Evolutionary conservation across 2,329 filamentous ascomycete species (phyloP).

Genomic region (Gliomastix tumulicola): DNA sequence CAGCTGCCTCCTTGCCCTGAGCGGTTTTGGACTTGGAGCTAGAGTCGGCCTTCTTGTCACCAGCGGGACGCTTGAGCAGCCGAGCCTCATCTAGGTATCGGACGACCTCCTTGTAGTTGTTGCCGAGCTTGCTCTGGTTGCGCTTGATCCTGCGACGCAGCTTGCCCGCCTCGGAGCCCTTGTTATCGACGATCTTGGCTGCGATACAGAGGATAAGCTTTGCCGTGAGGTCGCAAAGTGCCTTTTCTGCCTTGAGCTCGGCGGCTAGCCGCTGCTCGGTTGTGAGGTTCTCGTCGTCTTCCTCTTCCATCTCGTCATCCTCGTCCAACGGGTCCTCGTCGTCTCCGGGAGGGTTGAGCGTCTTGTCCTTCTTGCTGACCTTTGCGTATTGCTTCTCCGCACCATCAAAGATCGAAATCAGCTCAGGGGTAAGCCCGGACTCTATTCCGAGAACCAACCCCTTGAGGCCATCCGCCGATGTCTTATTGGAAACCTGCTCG

Average conservation of each 20-base stretch:
- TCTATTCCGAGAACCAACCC: conserved; percentile 62
- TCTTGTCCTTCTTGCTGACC: conserved; percentile 48
- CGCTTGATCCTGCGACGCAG: conserved; percentile 66
- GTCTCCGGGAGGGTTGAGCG: conserved; percentile 57
- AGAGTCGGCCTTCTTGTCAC: conserved; percentile 25
- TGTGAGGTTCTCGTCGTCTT: conserved; percentile 45
- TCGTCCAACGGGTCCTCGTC: conserved; percentile 68
- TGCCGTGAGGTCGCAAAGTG: conserved; percentile 76
- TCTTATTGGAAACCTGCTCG: conserved; percentile 24
- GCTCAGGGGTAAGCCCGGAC: conserved; percentile 53
- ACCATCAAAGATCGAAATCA: conserved; percentile 71
- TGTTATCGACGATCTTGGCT: conserved; percentile 65
- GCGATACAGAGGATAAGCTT: conserved; percentile 79
- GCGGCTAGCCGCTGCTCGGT: conserved; percentile 54
- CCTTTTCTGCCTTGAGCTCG: conserved; percentile 73
- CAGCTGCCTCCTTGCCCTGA: conserved; percentile 1
- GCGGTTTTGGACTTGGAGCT: neutral
- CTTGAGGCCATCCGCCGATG: conserved; percentile 20
- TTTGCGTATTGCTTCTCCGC: conserved; percentile 75
- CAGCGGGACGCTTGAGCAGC: conserved; percentile 25
- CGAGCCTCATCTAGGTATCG: conserved; percentile 70
- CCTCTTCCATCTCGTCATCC: conserved; percentile 43
- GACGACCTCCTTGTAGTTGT: conserved; percentile 80
- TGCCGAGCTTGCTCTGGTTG: conserved; percentile 74
- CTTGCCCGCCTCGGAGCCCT: conserved; percentile 51